Base-by-base conservation (phyloP, 306 rosid genomes). In the Cucurbita pepo region DNA sequence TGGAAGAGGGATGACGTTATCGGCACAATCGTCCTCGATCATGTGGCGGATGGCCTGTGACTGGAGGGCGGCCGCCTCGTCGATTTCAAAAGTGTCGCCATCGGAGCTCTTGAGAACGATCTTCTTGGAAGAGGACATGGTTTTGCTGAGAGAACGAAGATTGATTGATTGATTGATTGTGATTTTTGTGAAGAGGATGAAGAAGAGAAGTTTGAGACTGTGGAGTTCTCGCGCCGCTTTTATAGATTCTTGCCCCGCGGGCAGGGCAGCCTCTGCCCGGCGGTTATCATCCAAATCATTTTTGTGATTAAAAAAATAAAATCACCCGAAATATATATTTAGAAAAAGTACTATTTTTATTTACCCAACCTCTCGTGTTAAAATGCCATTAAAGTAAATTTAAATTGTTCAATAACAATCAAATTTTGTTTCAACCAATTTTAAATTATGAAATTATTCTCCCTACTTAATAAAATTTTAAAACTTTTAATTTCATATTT, bases 1-100 rank as follows among this genome's bases (percentile, higher is more conserved):
- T 0, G 95, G 95, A 0, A 92, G 73, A 71, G 97, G 97, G 59
- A 90, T 86, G 8, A 84, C 92, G 66, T 74, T 82, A 70, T 82
- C 88, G 57, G 85, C 96, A 63, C 90, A 86, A 3, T 78, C 88
- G 71, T 89, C 96, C 56, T 89, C 97, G 30, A 86, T 82, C 96
- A 84, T 81, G 59, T 86, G 96, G 74, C 83, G 87, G 64, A 89
- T 90, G 15, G 92, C 85, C 81, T 89, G 97, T 2, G 97, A 89
- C 44, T 89, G 82, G 2, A 88, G 77, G 38, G 96, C 97, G 66
- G 89, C 95, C 12, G 82, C 86, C 54, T 85, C 92, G 3, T 89
- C 96, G 1, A 92, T 85, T 77, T 88, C 88, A 59, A 92, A 92
- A 3, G 85, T n/a, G 69, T 88, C 95, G 10, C 89, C 86, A 52